phyloP scores from a whole-genome alignment of 2,329 filamentous ascomycete species.

The Calonectria pseudoturangicola region DNA sequence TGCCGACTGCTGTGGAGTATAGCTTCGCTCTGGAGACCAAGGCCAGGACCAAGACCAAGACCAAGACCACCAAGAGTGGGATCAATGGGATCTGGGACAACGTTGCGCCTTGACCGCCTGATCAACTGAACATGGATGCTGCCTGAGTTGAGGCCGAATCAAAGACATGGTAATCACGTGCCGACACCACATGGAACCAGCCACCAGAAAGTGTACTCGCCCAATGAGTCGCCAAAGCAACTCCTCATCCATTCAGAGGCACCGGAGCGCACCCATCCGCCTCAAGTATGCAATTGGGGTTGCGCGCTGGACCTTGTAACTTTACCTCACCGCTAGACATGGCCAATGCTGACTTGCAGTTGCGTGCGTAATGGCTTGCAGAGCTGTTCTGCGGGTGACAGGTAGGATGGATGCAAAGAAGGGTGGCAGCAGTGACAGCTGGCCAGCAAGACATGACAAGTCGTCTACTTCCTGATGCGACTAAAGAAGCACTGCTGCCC shows the following conservation, averaged over 20 bases:
- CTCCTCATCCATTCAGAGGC: not conserved
- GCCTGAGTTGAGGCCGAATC: slow-evolving; percentile 5
- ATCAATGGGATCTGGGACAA: slow-evolving; percentile 9
- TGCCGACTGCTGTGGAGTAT: not conserved
- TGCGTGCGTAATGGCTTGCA: slow-evolving; percentile 23
- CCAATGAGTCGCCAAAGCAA: slow-evolving; percentile 15
- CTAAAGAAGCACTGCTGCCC: slow-evolving; percentile 18
- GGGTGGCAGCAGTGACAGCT: slow-evolving; percentile 26
- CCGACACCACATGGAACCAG: not conserved
- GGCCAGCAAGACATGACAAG: slow-evolving; percentile 2
- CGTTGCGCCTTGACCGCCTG: slow-evolving; percentile 21
- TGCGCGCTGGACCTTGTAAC: slow-evolving; percentile 11
- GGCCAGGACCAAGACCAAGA: too few relatives aligned
- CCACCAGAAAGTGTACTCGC: not conserved
- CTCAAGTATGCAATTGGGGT: slow-evolving; percentile 9
- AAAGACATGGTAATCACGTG: not conserved
- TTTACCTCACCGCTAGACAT: slow-evolving; percentile 13
- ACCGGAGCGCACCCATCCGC: not conserved
- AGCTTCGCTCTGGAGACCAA: not conserved
- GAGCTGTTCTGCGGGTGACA: slow-evolving; percentile 23
- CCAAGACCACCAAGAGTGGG: not conserved
- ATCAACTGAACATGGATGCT: slow-evolving; percentile 7
- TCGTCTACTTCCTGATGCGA: not conserved
- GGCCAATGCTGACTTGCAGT: slow-evolving; percentile 16
- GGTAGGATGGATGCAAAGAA: slow-evolving; percentile 15